Percentiles rank a stretch among this genome's conserved stretches.
phyloP scores from a whole-genome alignment of 768 basidiomycete species.

The Amanita pallidorosea region DNA sequence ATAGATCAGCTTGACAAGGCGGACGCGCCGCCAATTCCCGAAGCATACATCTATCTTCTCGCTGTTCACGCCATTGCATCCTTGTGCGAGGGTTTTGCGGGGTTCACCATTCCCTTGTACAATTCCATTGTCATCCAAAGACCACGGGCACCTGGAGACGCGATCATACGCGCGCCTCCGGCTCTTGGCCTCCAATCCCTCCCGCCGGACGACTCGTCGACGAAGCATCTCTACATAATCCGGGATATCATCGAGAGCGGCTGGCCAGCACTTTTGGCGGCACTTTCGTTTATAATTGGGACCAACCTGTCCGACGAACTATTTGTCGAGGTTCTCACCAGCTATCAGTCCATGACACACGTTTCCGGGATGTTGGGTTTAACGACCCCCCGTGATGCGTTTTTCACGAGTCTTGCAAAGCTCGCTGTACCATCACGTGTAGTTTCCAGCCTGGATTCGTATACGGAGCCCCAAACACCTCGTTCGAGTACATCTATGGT shows the following conservation, averaged over 20 bases:
- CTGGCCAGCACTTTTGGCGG: conserved; percentile 90
- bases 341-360: conserved; percentile 77
- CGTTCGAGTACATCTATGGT: conserved; percentile 47
- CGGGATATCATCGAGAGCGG: conserved; percentile 74
- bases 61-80: conserved; percentile 82
- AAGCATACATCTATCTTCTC: conserved; percentile 88
- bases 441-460: conserved; percentile 69
- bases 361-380: conserved; percentile 86
- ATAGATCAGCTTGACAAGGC: conserved; percentile 98
- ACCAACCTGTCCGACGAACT: conserved; percentile 90
- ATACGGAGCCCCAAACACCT: conserved; percentile 42
- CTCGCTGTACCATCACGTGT: conserved; percentile 87
- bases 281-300: conserved; percentile 79
- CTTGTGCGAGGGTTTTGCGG: conserved; percentile 77
- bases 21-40: conserved; percentile 88
- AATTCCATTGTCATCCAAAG: conserved; percentile 57
- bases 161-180: conserved; percentile 59
- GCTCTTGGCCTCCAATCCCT: conserved; percentile 54
- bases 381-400: conserved; percentile 83
- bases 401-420: conserved; percentile 83
- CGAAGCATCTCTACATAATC: conserved; percentile 51
- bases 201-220: conserved; percentile 35
- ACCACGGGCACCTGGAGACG: conserved; percentile 50
- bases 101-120: conserved; percentile 68
- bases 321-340: conserved; percentile 77